phyloP scores from a whole-genome alignment of 1,284 basidiomycete genomes.

The Cronartium quercuum region DNA sequence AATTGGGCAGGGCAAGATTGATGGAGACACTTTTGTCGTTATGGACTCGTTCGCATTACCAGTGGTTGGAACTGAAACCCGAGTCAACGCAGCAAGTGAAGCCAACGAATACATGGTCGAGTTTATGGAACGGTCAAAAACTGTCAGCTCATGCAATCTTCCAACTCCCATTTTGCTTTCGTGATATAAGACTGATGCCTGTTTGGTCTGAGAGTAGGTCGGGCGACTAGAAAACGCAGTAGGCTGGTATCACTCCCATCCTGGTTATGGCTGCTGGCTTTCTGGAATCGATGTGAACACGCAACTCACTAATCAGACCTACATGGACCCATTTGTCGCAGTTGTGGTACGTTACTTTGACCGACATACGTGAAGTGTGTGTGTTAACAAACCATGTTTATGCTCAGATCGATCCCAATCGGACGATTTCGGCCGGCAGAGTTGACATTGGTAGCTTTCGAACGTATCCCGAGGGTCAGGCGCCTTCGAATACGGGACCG shows the following conservation, averaged over 20 bases:
- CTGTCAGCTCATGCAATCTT: slow-evolving; percentile 52
- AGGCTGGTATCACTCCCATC: slow-evolving; percentile 99
- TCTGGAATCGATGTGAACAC: slow-evolving; percentile 95
- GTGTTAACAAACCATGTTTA: neutral
- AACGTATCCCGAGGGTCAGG: slow-evolving; percentile 72
- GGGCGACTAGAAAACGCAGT: slow-evolving; percentile 78
- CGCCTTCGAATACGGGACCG: slow-evolving; percentile 25
- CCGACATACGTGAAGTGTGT: neutral
- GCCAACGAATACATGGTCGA: slow-evolving; percentile 99
- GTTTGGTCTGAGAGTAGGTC: slow-evolving; percentile 54
- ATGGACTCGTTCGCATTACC: slow-evolving; percentile 95
- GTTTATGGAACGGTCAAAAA: slow-evolving; percentile 71
- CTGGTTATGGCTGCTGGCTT: slow-evolving; percentile 94
- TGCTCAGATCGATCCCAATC: slow-evolving; percentile 85
- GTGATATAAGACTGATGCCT: slow-evolving; percentile 1
- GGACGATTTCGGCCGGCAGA: slow-evolving; percentile 93
- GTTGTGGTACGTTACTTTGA: slow-evolving; percentile 66
- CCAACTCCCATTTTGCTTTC: slow-evolving; percentile 41
- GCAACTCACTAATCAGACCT: slow-evolving; percentile 88
- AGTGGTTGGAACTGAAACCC: slow-evolving; percentile 97
- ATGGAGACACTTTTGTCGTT: slow-evolving; percentile 76
- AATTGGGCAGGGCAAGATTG: slow-evolving; percentile 69
- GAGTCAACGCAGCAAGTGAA: slow-evolving; percentile 92
- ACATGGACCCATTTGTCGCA: slow-evolving; percentile 92
- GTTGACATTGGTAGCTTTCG: slow-evolving; percentile 98